Evolutionary conservation across 768 basidiomycete species (phyloP), one percentile per base, ranked within the genome.

Genomic region (Pleurotus giganteus): DNA sequence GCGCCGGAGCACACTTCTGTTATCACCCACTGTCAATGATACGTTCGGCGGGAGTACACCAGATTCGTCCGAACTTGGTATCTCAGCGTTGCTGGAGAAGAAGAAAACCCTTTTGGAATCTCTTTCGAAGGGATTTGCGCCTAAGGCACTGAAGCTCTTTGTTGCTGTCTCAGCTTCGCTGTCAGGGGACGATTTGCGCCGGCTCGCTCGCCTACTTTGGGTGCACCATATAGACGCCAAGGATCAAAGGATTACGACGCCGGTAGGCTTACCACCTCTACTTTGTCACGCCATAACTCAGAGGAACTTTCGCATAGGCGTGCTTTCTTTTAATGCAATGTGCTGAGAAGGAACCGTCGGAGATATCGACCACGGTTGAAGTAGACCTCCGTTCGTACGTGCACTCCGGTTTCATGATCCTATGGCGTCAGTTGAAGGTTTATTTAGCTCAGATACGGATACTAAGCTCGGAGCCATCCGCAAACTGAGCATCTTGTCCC

Each of bases 311-410:
- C 55, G 24, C 57, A 24, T 55, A 84, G 83, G 75, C 81, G 3
- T 84, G 80, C 60, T 89, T 85, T 63, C 68, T 91, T 21, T 56
- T 83, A 23, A 89, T 88, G 85, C 85, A 88, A 65, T 86, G 81
- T 59, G 86, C 84, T 0, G 89, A 89, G 65, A 86, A 81, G 68
- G 70, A 68, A 0, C 73, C 83, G 0, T 54, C 71, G 29, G 77
- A 81, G n/a, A 68, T 85, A 32, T 57, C 77, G 7, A 70, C 73
- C 2, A 60, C 76, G 21, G 78, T 89, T 19, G 76, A 83, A 58
- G 66, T 76, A 45, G 83, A 88, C 54, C 58, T 86, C 36, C 74
- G 73, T 26, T 51, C 49, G 49, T 85, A 59, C 36, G 64, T 56
- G 6, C 1, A 32, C 23, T 17, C 26, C n/a, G 57, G 34, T 51